Evolutionary conservation across 306 rosid species (phyloP).

Genomic region (Fragaria vesca): DNA sequence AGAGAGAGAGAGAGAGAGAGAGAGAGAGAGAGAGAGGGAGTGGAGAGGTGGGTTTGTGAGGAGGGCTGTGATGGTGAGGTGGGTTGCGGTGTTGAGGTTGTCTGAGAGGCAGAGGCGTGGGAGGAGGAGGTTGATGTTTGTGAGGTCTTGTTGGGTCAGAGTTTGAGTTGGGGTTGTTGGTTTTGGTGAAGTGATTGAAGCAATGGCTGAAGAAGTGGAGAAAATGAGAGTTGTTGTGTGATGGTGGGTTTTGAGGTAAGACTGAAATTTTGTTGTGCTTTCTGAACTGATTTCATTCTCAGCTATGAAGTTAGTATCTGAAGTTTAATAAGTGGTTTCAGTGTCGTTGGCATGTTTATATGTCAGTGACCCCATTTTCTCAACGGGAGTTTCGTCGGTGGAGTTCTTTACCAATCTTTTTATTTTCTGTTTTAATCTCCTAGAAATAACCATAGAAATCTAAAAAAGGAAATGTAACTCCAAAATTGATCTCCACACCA

Average conservation of each 20-base stretch:
- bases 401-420: background rate
- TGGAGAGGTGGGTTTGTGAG: constrained; percentile 47
- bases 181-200: constrained; percentile 4
- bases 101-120: constrained; percentile 59
- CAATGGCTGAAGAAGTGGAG: constrained; percentile 9
- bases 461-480: no score
- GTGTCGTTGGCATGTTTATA: background rate
- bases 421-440: no score
- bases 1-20: no score
- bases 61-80: constrained; percentile 46
- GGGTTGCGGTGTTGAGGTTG: constrained; percentile 50
- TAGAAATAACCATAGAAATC: no score
- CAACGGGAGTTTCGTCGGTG: no score
- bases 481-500: no score
- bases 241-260: constrained; percentile 12
- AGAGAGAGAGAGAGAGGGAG: constrained; percentile 23
- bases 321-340: background rate
- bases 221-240: background rate
- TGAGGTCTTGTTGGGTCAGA: constrained; percentile 38
- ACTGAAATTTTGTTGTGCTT: constrained; percentile 1
- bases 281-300: constrained; percentile 14
- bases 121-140: constrained; percentile 46
- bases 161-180: background rate
- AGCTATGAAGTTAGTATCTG: no score
- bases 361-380: no score